phyloP scores from a whole-genome alignment of 805 yeast genomes.

The Yarrowia sp. region DNA sequence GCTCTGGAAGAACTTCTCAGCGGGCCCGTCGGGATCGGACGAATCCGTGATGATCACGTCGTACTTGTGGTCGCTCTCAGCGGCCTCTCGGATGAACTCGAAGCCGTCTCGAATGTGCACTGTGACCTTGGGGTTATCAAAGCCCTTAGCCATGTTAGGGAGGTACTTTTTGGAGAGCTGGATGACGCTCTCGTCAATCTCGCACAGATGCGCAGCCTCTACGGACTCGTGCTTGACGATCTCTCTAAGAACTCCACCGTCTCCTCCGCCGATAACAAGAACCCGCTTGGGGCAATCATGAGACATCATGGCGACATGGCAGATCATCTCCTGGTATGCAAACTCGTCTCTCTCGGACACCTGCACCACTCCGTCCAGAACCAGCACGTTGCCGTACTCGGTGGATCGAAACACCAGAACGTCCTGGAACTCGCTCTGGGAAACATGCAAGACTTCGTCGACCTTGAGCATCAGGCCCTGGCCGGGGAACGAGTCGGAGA shows the following conservation, averaged over 20 bases:
- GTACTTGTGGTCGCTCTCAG: slow-evolving; percentile 45
- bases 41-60: slow-evolving; percentile 91
- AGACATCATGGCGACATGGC: slow-evolving; percentile 76
- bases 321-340: slow-evolving; percentile 88
- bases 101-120: slow-evolving; percentile 81
- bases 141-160: slow-evolving; percentile 70
- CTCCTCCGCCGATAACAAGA: slow-evolving; percentile 92
- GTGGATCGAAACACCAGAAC: slow-evolving; percentile 68
- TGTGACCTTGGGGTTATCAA: slow-evolving; percentile 61
- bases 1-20: slow-evolving; percentile 79
- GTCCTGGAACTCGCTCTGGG: slow-evolving; percentile 87
- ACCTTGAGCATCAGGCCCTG: slow-evolving; percentile 93
- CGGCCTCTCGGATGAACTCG: slow-evolving; percentile 55
- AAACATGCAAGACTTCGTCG: slow-evolving; percentile 79
- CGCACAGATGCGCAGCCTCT: slow-evolving; percentile 73
- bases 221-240: slow-evolving; percentile 67
- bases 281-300: slow-evolving; percentile 75
- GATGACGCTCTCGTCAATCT: slow-evolving; percentile 82
- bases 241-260: slow-evolving; percentile 91
- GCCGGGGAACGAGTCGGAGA: slow-evolving; percentile 98
- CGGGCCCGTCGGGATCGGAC: slow-evolving; percentile 95
- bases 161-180: slow-evolving; percentile 66
- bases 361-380: slow-evolving; percentile 85
- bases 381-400: slow-evolving; percentile 82
- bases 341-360: slow-evolving; percentile 91